Evolutionary conservation across 148 eudicot species (phyloP), one percentile per base, ranked within the genome.

Genomic region (Cornus kousa): DNA sequence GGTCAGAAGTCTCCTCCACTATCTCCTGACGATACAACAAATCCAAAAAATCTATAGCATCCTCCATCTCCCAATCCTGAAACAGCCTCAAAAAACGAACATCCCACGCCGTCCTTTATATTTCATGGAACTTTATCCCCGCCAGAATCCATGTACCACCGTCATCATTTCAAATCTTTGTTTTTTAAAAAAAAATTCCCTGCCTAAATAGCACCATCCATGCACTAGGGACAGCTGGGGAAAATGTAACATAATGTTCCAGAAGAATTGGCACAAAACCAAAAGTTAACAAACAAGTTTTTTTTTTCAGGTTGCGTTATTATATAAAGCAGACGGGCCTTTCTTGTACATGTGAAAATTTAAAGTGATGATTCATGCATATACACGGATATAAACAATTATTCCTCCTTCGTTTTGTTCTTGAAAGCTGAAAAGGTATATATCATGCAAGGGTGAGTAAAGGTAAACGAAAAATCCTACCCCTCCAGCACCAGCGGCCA

Each of bases 401-500:
- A 59, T 40, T 59, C 32, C 69, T 35, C 35, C 7, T n/a, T 60
- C 6, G 60, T 23, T 70, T 37, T 59, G 32, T 39, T 40, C 10
- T 57, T 32, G 64, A 65, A 37, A 71, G 23, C 71, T 13, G 28
- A 72, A 62, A 33, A 68, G 8, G 66, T 11, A 48, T 16, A 66
- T 10, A 81, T 13, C 16, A 53, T 6, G 4, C 11, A 66, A 50
- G 17, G n/a, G 17, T 33, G 16, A 57, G 76, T 22, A 16, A 69
- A 77, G 73, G 40, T 48, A 43, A 71, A 76, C 43, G 66, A 81
- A 55, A 72, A 39, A 35, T 62, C 86, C 75, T 89, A 97, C 98
- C 97, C 99, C 99, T 84, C 98, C 98, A 50, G 88, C 93, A 86
- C 99, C 99, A 70, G 97, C 97, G 78, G 99, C 99, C 88, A 94